Base-by-base conservation (phyloP, 148 eudicot species). In the Simmondsia chinensis region DNA sequence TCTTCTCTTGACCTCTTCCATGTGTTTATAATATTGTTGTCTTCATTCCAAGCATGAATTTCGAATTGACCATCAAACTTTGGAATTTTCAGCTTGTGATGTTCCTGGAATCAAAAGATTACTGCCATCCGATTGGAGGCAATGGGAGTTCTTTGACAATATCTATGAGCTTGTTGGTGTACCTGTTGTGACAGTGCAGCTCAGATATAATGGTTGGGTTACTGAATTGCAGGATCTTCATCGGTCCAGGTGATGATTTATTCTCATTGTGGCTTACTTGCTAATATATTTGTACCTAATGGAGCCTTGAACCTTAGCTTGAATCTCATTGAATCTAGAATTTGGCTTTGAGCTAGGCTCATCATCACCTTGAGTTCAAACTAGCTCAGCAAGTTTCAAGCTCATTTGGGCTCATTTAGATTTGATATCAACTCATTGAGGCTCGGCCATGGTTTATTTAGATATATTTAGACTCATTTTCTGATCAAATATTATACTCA, bases 161-260 rank as follows among this genome's bases (percentile, higher is more conserved):
- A 79, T 91, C 60, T 91, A 91, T 66, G 68, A 86, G 47, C 70
- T 91, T 50, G 87, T 74, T 24, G 99, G 99, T 31, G 99, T 86
- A 39, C 99, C 99, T 32, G 95, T 91, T 66, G 94, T 86, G 24
- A 91, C 99, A 16, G 99, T 91, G 50, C 99, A 91, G 68, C 94
- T 91, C 36, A 69, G 95, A 69, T 91, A 85, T 54, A 76, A 82
- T 44, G 99, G 99, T 52, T 91, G 99, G 99, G 95, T 91, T 39
- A 91, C 99, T 18, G 99, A 91, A 68, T 43, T 91, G 70, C 79
- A 66, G 80, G 99, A 91, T 66, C 36, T 86, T 41, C 75, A 79
- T 56, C 77, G 65, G 28, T 64, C 95, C 22, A 70, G 99, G 99
- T 91, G 60, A 57, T 52, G 22, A 16, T 28, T 18, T 52, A 34